These are phyloP conservation scores for Sporothrix curviconia DNA, from an alignment of 2,329 filamentous ascomycete species.

Conservation along the genomic window DNA sequence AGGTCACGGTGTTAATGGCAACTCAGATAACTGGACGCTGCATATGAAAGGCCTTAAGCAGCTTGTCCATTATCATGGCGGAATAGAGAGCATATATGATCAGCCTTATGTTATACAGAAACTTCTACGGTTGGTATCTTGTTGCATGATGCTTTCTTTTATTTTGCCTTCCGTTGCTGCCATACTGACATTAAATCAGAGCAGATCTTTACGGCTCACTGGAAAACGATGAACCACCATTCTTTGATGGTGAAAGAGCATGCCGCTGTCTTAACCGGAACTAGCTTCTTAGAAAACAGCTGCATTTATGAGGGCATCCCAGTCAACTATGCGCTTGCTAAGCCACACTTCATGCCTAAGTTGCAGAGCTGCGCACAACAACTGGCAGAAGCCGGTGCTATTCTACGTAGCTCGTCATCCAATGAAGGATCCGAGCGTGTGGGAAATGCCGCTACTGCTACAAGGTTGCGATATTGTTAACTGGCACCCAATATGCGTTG, in stretches of 20 bases:
- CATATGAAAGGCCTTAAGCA: conserved; percentile 11
- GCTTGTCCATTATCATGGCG: conserved; percentile 5
- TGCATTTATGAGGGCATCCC: neutral
- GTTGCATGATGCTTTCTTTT: neutral
- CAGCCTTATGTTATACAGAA: conserved; percentile 8
- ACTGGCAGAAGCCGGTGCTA: neutral
- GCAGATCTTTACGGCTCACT: conserved; percentile 10
- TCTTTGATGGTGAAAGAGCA: neutral
- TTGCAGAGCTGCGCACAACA: neutral
- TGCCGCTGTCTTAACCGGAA: too few relatives aligned
- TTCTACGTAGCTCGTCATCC: neutral
- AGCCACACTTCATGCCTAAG: neutral
- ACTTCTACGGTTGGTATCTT: conserved; percentile 3
- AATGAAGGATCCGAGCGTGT: too few relatives aligned
- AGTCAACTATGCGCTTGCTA: neutral
- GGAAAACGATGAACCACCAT: conserved; percentile 2
- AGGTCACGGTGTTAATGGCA: neutral
- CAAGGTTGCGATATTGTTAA: neutral
- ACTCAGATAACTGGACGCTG: conserved; percentile 9
- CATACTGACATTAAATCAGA: neutral
- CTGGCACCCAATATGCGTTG: conserved; percentile 4
- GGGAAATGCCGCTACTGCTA: neutral
- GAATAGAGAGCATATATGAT: neutral
- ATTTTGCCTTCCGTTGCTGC: neutral
- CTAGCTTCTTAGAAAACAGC: neutral